Evolutionary conservation across 176 grass and related monocot genomes (phyloP).

Genomic region (barley (Hordeum vulgare)): DNA sequence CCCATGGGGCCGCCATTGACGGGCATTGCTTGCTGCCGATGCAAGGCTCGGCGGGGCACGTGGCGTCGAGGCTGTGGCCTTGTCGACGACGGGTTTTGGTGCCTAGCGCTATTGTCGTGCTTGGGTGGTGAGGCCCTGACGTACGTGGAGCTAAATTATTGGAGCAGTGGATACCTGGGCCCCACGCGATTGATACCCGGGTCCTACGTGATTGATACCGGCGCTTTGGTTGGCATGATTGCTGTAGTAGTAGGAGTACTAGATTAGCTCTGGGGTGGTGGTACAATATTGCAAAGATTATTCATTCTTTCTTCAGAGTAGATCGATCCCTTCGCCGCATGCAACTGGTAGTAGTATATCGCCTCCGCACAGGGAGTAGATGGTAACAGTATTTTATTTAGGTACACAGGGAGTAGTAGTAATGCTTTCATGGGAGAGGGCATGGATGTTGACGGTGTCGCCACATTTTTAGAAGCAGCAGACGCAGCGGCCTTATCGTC

Average conservation of each 20-base stretch:
- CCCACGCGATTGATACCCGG: slow-evolving; percentile 16
- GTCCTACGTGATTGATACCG: neutral
- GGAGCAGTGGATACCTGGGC: slow-evolving; percentile 10
- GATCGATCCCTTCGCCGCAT: no score
- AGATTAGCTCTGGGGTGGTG: neutral
- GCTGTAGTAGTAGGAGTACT: neutral
- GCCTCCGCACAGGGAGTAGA: no score
- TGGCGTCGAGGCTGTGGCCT: neutral
- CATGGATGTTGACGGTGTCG: neutral
- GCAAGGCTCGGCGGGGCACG: neutral
- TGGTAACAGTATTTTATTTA: no score
- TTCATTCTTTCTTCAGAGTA: no score
- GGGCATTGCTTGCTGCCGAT: neutral
- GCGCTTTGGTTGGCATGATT: neutral
- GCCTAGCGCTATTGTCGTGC: neutral
- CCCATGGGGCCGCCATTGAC: neutral
- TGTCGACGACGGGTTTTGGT: neutral
- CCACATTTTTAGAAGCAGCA: neutral
- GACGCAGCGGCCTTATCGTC: neutral
- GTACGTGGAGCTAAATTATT: slow-evolving; percentile 41
- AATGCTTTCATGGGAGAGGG: neutral
- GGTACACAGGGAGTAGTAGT: neutral
- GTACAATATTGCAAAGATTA: neutral
- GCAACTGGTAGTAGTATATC: no score
- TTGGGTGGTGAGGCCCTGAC: neutral